phyloP scores from a whole-genome alignment of 306 rosid genomes.

The cucumber (Cucumis sativus) region DNA sequence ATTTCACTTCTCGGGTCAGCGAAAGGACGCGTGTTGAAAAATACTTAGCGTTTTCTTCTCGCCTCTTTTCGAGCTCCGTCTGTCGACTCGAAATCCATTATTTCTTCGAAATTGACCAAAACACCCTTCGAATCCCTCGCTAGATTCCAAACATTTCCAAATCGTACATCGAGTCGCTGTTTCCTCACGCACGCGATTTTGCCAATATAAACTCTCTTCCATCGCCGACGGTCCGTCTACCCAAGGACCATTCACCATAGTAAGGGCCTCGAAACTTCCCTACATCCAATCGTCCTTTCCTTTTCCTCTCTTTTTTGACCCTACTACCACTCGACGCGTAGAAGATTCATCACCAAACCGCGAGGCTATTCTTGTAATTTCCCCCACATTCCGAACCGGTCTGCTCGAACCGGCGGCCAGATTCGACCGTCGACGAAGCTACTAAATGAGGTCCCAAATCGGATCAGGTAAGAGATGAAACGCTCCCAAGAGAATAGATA shows the following conservation, averaged over 20 bases:
- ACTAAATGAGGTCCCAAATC: neutral
- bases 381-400: neutral
- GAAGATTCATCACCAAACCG: neutral
- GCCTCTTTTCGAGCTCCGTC: neutral
- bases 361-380: neutral
- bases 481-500: neutral
- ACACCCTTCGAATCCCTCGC: slow-evolving; percentile 4
- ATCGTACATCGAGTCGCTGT: neutral
- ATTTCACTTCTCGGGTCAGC: neutral
- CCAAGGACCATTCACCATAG: neutral
- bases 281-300: neutral
- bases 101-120: slow-evolving; percentile 1
- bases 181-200: slow-evolving; percentile 4
- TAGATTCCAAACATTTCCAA: neutral
- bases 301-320: neutral
- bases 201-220: neutral
- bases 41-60: slow-evolving; percentile 11
- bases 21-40: neutral
- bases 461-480: neutral
- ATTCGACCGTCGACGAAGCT: neutral
- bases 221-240: neutral
- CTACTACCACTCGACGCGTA: neutral
- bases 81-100: neutral
- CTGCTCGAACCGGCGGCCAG: neutral
- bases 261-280: neutral